Conservation (phyloP, 176 grass and related monocot genomes). For the Oryza brachyantha region DNA sequence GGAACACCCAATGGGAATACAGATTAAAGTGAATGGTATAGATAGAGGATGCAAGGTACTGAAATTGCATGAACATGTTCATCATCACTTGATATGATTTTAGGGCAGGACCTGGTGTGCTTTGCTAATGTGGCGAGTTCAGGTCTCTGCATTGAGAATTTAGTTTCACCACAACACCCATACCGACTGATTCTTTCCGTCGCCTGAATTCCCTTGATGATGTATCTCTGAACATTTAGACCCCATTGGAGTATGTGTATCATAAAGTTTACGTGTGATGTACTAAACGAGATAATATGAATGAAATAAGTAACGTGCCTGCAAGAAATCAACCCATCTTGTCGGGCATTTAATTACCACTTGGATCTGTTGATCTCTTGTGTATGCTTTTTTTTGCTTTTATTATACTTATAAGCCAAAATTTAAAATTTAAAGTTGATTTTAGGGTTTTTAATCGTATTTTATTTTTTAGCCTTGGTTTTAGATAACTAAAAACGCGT, state of each 20-base stretch:
- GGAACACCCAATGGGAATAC: background rate
- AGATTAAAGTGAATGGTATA: conserved; percentile 36
- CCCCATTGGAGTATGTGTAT: conserved; percentile 14
- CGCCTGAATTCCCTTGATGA: background rate
- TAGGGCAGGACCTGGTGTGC: conserved; percentile 14
- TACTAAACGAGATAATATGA: background rate
- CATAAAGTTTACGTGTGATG: conserved; percentile 26
- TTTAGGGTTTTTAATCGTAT: too few species aligned
- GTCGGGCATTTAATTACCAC: background rate
- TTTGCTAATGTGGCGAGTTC: background rate
- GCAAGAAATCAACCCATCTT: background rate
- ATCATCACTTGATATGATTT: conserved; percentile 17
- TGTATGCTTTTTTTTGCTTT: too few species aligned
- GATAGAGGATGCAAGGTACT: conserved; percentile 52
- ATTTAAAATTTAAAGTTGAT: too few species aligned
- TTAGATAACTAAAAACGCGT: too few species aligned
- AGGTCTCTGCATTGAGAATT: conserved; percentile 23
- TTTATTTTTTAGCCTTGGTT: too few species aligned
- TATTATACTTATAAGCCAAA: too few species aligned
- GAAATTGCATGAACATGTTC: conserved; percentile 39
- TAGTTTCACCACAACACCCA: background rate
- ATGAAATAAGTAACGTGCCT: background rate
- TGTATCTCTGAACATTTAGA: conserved; percentile 22
- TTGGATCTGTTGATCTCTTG: background rate
- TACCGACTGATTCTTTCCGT: conserved; percentile 30